These are phyloP conservation scores for Ceratocystis albifundus DNA, from an alignment of 2,329 filamentous ascomycete species.

Conservation along the genomic window DNA sequence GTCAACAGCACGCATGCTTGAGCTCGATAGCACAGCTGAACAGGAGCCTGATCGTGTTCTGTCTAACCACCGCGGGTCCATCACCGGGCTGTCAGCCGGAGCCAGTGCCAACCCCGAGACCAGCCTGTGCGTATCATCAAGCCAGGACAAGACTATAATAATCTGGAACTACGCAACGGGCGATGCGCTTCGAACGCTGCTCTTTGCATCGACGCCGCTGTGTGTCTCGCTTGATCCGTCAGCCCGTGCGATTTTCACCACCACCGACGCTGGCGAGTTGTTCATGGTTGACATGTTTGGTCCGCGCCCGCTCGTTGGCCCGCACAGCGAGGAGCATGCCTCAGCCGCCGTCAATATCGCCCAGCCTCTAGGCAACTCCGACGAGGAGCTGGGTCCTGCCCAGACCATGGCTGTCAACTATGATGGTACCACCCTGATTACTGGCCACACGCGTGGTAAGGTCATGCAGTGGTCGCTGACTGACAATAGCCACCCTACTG, in stretches of 20 bases:
- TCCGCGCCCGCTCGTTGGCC: slow-evolving; percentile 44
- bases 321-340: slow-evolving; percentile 40
- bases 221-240: slow-evolving; percentile 70
- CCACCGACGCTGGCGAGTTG: slow-evolving; percentile 67
- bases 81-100: slow-evolving; percentile 53
- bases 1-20: slow-evolving; percentile 65
- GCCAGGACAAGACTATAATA: slow-evolving; percentile 77
- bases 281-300: slow-evolving; percentile 65
- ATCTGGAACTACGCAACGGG: slow-evolving; percentile 86
- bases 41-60: slow-evolving; percentile 66
- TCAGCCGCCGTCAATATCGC: slow-evolving; percentile 47
- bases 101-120: slow-evolving; percentile 56
- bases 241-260: slow-evolving; percentile 69
- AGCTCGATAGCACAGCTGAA: slow-evolving; percentile 42
- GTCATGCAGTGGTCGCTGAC: slow-evolving; percentile 71
- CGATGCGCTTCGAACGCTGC: slow-evolving; percentile 63
- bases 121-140: slow-evolving; percentile 73
- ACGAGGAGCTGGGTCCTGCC: slow-evolving; percentile 52
- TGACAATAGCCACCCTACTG: slow-evolving; percentile 54
- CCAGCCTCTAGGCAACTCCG: slow-evolving; percentile 44
- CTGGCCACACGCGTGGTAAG: slow-evolving; percentile 70
- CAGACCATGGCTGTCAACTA: slow-evolving; percentile 64
- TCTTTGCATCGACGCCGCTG: slow-evolving; percentile 62
- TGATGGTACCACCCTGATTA: slow-evolving; percentile 68
- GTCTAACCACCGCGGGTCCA: slow-evolving; percentile 61